Evolutionary conservation across 768 basidiomycete genomes (phyloP).

Genomic region (Termitomyces sp.): DNA sequence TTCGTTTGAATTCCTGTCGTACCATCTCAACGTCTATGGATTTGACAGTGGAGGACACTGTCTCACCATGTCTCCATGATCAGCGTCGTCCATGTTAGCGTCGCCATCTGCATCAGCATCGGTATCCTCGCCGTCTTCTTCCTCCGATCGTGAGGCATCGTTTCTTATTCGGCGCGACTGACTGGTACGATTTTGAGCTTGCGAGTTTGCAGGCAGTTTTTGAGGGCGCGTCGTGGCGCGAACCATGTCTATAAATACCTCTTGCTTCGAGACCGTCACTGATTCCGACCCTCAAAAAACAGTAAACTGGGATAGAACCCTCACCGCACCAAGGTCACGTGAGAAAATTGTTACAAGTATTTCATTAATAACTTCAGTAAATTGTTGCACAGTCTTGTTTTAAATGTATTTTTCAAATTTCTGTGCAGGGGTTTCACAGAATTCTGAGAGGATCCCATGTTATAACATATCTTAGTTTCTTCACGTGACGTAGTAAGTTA

Average conservation of each 20-base stretch:
- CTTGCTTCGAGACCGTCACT: no score
- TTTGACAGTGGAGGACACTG: neutral
- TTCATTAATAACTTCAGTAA: no score
- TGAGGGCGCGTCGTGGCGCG: constrained; percentile 39
- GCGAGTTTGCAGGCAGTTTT: constrained; percentile 31
- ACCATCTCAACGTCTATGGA: constrained; percentile 1
- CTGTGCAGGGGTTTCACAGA: no score
- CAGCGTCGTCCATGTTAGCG: constrained; percentile 28
- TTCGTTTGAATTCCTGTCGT: constrained; percentile 57
- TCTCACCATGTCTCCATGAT: constrained; percentile 20
- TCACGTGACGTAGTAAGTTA: no score
- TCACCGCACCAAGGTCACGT: no score
- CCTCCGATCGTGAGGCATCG: constrained; percentile 2
- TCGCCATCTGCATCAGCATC: constrained; percentile 31
- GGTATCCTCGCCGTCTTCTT: constrained; percentile 33
- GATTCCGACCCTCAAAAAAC: no score
- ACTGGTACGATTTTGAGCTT: constrained; percentile 34
- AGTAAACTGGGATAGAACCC: no score
- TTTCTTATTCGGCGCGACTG: constrained; percentile 31
- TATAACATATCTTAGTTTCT: no score
- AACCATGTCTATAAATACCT: constrained; percentile 21
- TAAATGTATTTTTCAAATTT: no score
- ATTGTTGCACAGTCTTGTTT: no score
- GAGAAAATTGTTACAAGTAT: no score
- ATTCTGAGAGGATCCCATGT: no score